Evolutionary conservation across 495 filamentous ascomycete genomes (phyloP).

Genomic region (Hypoxylon rickii): DNA sequence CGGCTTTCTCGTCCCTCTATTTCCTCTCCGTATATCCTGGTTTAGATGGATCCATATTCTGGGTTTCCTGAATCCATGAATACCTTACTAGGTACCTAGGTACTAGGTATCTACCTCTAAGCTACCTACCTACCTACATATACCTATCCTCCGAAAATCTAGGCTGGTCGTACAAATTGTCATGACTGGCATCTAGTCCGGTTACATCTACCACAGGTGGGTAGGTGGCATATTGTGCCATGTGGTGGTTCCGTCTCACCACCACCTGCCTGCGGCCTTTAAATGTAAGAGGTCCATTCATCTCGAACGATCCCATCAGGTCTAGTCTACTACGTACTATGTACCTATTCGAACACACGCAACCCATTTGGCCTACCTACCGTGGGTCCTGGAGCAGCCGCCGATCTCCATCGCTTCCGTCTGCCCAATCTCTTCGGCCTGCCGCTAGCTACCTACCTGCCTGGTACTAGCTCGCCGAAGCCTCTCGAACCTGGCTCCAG

Average conservation of each 20-base stretch:
- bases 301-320: slow-evolving; percentile 10
- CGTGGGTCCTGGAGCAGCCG: slow-evolving; percentile 7
- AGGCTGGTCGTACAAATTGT: slow-evolving; percentile 15
- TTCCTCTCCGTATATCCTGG: too few relatives aligned
- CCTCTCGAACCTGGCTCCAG: neutral
- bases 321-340: too few relatives aligned
- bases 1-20: too few relatives aligned
- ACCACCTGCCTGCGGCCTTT: neutral
- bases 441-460: slow-evolving; percentile 18
- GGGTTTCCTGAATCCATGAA: too few relatives aligned
- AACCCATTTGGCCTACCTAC: slow-evolving; percentile 1
- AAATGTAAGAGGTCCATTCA: neutral
- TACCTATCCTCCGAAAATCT: slow-evolving; percentile 1
- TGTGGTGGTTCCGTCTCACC: too few relatives aligned
- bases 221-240: too few relatives aligned
- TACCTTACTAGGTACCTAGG: too few relatives aligned
- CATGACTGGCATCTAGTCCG: slow-evolving; percentile 5
- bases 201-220: slow-evolving; percentile 12
- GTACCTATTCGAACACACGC: slow-evolving; percentile 11
- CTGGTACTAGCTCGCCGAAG: slow-evolving; percentile 21
- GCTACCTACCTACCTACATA: too few relatives aligned
- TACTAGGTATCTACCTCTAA: too few relatives aligned
- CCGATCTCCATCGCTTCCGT: slow-evolving; percentile 12
- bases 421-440: neutral
- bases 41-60: too few relatives aligned